Percentiles rank a stretch among this genome's conserved stretches.
Evolutionary conservation across 768 basidiomycete genomes (phyloP).

Genomic region (Tricholoma saponaceum): DNA sequence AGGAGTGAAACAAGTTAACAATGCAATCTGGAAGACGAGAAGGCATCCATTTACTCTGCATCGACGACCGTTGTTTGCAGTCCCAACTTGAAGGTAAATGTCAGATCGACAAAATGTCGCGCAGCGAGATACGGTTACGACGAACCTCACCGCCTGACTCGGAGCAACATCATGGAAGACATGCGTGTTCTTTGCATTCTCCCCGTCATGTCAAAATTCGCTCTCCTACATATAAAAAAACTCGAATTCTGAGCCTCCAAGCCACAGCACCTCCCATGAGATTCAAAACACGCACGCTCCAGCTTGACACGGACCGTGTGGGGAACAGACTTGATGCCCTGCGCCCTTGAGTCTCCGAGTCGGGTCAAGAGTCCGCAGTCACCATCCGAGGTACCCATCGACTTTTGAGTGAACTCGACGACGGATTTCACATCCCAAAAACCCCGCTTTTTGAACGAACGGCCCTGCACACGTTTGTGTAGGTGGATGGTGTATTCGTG

Average conservation of each 20-base stretch:
- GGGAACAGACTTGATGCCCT: slow-evolving; percentile 92
- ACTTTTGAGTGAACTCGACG: slow-evolving; percentile 84
- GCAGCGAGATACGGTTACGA: not conserved
- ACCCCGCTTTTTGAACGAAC: slow-evolving; percentile 96
- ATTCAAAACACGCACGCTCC: slow-evolving; percentile 84
- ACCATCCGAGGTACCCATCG: slow-evolving; percentile 96
- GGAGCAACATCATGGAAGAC: slow-evolving; percentile 80
- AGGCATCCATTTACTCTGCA: slow-evolving; percentile 53
- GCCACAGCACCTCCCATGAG: no score
- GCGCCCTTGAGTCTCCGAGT: slow-evolving; percentile 95
- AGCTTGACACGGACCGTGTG: slow-evolving; percentile 90
- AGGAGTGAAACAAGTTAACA: not conserved
- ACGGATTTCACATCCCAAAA: slow-evolving; percentile 96
- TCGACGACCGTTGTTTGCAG: slow-evolving; percentile 83
- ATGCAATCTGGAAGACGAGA: not conserved
- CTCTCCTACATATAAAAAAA: slow-evolving; percentile 70
- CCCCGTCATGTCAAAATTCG: slow-evolving; percentile 99
- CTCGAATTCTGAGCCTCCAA: no score
- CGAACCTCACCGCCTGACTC: slow-evolving; percentile 78
- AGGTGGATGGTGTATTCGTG: slow-evolving; percentile 99
- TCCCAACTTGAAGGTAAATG: slow-evolving; percentile 43
- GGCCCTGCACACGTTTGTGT: slow-evolving; percentile 90
- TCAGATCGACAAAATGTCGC: not conserved
- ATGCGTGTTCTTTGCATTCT: slow-evolving; percentile 94
- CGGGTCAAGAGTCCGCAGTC: slow-evolving; percentile 92